A percentile compares a stretch with the other conserved stretches of the same genome.
Conservation (phyloP, 176 grass and related monocot genomes). For the Oryza australiensis region DNA sequence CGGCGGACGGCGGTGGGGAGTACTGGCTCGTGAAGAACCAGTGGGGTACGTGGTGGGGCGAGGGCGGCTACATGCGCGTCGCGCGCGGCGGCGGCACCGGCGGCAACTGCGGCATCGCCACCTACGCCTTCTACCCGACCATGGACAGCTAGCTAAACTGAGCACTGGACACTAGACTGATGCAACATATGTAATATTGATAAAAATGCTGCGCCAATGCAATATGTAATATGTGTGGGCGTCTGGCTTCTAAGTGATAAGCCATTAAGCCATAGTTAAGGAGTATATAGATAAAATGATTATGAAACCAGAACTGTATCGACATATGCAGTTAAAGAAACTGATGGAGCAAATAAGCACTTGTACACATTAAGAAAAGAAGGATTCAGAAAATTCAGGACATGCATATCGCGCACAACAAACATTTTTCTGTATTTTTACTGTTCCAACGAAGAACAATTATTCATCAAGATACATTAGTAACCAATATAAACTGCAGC, state of each 20-base stretch:
- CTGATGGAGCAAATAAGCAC: background rate
- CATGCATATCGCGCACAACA: background rate
- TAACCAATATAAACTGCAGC: conserved; percentile 80
- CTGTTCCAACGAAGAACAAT: background rate
- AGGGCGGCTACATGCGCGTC: conserved; percentile 57
- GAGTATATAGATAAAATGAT: background rate
- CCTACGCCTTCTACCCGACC: conserved; percentile 51
- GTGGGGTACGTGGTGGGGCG: conserved; percentile 56
- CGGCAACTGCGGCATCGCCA: conserved; percentile 54
- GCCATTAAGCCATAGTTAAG: background rate
- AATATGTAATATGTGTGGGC: background rate
- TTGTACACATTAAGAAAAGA: background rate
- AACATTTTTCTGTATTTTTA: background rate
- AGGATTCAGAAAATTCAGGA: background rate
- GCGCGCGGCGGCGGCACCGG: conserved; percentile 29
- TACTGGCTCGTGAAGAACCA: conserved; percentile 76
- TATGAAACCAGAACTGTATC: background rate
- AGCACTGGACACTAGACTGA: background rate
- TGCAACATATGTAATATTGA: background rate
- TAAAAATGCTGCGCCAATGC: background rate
- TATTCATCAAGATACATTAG: conserved; percentile 21
- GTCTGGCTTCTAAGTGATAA: background rate
- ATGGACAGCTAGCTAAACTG: conserved; percentile 16
- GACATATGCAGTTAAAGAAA: no score
- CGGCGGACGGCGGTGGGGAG: background rate